Percentiles rank a stretch among this genome's conserved stretches.
Conservation (phyloP, 1,284 basidiomycete species). For the Boletus smithii region DNA sequence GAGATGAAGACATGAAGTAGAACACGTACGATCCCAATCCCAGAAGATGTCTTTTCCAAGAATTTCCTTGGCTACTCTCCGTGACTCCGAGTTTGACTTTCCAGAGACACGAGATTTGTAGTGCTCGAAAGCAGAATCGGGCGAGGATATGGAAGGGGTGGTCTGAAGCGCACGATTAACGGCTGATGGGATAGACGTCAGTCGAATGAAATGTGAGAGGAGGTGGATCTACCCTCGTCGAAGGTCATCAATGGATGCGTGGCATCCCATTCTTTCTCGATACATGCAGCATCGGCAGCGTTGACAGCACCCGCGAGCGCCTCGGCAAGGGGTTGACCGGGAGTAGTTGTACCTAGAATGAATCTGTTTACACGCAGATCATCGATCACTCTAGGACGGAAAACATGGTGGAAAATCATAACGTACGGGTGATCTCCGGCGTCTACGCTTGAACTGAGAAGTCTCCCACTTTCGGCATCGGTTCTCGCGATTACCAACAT, state of each 20-base stretch:
- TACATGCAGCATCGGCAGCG: constrained; percentile 67
- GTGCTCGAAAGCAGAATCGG: constrained; percentile 59
- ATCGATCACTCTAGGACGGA: constrained; percentile 5
- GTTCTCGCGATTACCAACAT: constrained; percentile 90
- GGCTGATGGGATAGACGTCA: constrained; percentile 40
- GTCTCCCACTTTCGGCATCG: constrained; percentile 86
- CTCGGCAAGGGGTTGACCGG: constrained; percentile 66
- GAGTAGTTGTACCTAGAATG: constrained; percentile 68
- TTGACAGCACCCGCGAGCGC: constrained; percentile 69
- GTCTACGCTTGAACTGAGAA: constrained; percentile 84
- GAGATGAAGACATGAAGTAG: neutral
- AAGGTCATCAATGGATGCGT: constrained; percentile 77
- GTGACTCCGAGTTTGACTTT: constrained; percentile 74
- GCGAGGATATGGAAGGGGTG: constrained; percentile 26
- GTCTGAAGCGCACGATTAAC: constrained; percentile 44
- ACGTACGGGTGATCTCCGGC: constrained; percentile 51
- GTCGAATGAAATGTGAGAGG: constrained; percentile 1
- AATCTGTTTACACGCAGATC: constrained; percentile 44
- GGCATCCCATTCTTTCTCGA: constrained; percentile 81
- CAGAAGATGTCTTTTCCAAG: constrained; percentile 65
- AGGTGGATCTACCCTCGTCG: constrained; percentile 59
- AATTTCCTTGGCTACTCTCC: constrained; percentile 69
- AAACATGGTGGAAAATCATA: constrained; percentile 30
- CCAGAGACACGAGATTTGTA: constrained; percentile 61
- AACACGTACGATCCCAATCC: constrained; percentile 80